Evolutionary conservation across 108 stramenopile genomes (phyloP), one percentile per base, ranked within the genome.

Genomic region (Discostella stelligeroides): DNA sequence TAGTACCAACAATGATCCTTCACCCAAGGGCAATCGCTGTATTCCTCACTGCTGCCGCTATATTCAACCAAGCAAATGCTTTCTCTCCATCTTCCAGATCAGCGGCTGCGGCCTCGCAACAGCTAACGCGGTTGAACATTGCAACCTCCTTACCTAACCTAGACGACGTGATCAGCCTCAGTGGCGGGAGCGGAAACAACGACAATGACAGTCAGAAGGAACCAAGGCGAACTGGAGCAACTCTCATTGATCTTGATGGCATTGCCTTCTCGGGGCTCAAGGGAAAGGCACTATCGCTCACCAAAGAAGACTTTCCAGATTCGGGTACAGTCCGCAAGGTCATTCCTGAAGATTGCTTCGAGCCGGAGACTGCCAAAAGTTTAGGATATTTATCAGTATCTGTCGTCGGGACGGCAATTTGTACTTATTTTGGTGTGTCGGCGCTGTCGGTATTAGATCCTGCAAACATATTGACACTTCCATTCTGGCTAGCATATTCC

Each of bases 321-420:
- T 62, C 73, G 10, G 50, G 14, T 17, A 75, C 85, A 43, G 51
- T 92, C 8, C 70, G 80, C 12, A 86, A 67, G 38, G 85, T 88
- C 63, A 94, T 98, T 57, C 97, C 98, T 13, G 77, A 66, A 34
- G 96, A 97, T 56, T 96, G 95, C 78, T 98, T 98, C 71, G 88
- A 97, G 76, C 85, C 83, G 2, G 89, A 93, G 50, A 93, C 92
- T 14, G 63, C 66, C 28, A 88, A 71, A 42, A 86, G 85, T 25
- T 51, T 93, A 47, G 83, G 83, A 57, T 93, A 97, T 61, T 68
- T 87, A 24, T 75, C 91, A 25, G 81, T 94, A 11, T 92, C 85
- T 27, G 83, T 93, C 14, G 60, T 91, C 24, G 71, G 75, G 11
- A 96, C 97, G 34, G 81, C 92, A 10, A 41, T 87, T 24, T 86